Conservation (phyloP, 306 rosid genomes). For the Elaeagnus macrophylla region DNA sequence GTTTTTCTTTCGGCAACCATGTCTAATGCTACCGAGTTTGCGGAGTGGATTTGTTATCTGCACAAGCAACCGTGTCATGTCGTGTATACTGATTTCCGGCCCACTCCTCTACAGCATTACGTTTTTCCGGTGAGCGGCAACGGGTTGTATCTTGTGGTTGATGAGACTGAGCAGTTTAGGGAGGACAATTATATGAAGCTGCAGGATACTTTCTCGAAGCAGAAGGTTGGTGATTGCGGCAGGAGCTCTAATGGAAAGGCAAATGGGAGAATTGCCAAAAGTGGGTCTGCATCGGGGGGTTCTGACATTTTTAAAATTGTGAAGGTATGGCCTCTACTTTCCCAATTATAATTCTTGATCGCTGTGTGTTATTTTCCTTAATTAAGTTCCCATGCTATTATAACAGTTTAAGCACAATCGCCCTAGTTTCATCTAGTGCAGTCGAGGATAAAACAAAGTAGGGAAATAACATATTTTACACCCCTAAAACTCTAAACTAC, state of each 20-base stretch:
- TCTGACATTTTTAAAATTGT: constrained; percentile 88
- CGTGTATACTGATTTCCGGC: constrained; percentile 89
- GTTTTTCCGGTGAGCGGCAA: constrained; percentile 69
- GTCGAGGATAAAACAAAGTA: too few relatives aligned
- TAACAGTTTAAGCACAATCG: too few relatives aligned
- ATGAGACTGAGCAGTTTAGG: constrained; percentile 74
- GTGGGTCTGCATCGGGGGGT: constrained; percentile 61
- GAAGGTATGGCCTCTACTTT: constrained; percentile 47
- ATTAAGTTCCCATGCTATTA: too few relatives aligned
- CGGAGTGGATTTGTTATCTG: constrained; percentile 86
- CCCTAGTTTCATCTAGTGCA: too few relatives aligned
- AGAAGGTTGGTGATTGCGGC: constrained; percentile 40
- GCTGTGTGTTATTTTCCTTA: too few relatives aligned
- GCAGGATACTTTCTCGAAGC: constrained; percentile 60
- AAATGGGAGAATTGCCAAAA: constrained; percentile 54
- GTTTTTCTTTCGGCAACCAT: constrained; percentile 89
- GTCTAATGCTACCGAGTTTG: constrained; percentile 94
- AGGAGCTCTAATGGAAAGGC: constrained; percentile 43
- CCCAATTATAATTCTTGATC: too few relatives aligned
- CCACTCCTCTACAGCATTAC: constrained; percentile 89
- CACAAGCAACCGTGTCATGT: constrained; percentile 96
- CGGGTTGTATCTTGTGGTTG: constrained; percentile 84
- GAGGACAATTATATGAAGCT: constrained; percentile 74
- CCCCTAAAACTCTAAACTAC: too few relatives aligned
- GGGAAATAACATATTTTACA: too few relatives aligned